Evolutionary conservation across 1,284 basidiomycete genomes (phyloP), one percentile per base, ranked within the genome.

Genomic region (Cutaneotrichosporon curvatum): DNA sequence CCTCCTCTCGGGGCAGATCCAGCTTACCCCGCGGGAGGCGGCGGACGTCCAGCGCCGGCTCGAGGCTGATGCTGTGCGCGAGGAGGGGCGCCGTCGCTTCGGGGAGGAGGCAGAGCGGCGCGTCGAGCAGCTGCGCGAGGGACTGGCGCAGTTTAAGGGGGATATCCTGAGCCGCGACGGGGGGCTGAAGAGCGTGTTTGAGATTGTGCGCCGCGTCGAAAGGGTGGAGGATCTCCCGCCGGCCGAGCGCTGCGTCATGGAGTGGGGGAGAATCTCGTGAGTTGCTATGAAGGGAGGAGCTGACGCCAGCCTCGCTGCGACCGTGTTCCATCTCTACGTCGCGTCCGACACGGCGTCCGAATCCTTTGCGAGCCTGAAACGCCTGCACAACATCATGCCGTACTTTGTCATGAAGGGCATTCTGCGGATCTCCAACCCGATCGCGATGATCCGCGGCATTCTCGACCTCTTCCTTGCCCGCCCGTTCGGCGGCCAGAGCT

Each of bases 401-500:
- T 99, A 99, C 72, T 90, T 97, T 64, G 82, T 97, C 75, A 80
- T 98, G 51, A 94, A 91, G 67, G 80, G 87, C 6, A 85, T 91
- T 16, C 74, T 99, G 53, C 85, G 82, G 68, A 87, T 99, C 56
- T 94, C 87, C 47, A 99, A 97, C 69, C 94, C 94, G 1, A 84
- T 98, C 57, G 81, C 82, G 14, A 98, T 98, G 94, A 91, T 98
- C 59, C 80, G 94, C 71, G 82, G 74, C 47, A 78, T 96, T 3
- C 76, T 98, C 46, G 95, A 99, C 62, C 79, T 99, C 32, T 98
- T 99, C 75, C 78, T 97, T n/a, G 95, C 94, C 1, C 84, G 92
- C 61, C 95, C 95, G 1, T 98, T 98, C 65, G 94, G 94, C 8
- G 88, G 90, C 5, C 81, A 82, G 54, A 92, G 87, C 67, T 76